Evolutionary conservation across 2,329 filamentous ascomycete species (phyloP), one percentile per base, ranked within the genome.

Genomic region (Claviceps fusiformis): DNA sequence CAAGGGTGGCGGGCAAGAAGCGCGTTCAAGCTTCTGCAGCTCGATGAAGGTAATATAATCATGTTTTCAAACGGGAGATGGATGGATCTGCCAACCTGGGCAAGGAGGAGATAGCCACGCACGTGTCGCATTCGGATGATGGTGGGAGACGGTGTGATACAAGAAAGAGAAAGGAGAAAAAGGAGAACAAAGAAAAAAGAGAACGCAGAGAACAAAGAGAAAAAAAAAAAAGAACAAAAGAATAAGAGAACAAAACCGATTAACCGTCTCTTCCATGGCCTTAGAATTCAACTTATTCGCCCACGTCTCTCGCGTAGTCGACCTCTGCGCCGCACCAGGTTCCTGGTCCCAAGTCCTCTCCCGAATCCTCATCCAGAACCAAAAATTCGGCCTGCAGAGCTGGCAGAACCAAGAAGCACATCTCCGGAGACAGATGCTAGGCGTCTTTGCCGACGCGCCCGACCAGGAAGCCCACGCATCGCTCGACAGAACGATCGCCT

Each of bases 341-440:
- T 95, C 89, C 65, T 98, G 93, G 93, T 95, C 89, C 50, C 93
- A 98, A 70, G 93, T 98, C 0, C 79, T 98, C 15, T 97, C 92
- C 13, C 82, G 93, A 24, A 87, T 96, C 0, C 74, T 98, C 56
- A 95, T 97, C 69, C 91, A 93, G 70, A 89, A 90, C 52, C 91
- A 97, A 71, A 89, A 85, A 60, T 95, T 96, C 61, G 91, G 91
- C 4, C 80, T 89, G 29, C 76, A 83, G 55, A 87, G 89, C 55
- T 96, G 89, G 90, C 83, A 95, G 67, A 87, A 95, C 68, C 85
- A 86, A 63, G 85, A 92, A 64, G 81, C 83, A 57, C 77, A 78
- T 59, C 74, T 88, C 64, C 75, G 78, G 54, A 76, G 81, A 67
- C 73, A 80, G 62, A 80, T 85, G 70, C 72, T 85, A 39, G 75